Conservation (phyloP, 2,329 filamentous ascomycete species). For the Atkinsonella texensis region DNA sequence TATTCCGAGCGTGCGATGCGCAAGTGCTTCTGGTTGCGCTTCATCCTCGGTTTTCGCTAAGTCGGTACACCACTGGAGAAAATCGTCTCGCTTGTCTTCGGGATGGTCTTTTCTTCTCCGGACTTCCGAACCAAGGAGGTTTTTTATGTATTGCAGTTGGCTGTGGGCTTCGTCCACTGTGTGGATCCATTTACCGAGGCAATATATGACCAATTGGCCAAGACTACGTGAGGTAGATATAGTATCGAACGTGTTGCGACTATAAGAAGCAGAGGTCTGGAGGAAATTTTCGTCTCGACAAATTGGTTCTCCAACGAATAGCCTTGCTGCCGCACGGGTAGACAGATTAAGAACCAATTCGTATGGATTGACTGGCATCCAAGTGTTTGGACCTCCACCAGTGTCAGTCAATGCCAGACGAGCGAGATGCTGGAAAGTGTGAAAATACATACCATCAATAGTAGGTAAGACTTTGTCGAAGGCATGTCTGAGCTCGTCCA, state of each 20-base stretch:
- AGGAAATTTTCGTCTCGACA: constrained; percentile 9
- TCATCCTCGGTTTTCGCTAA: constrained; percentile 8
- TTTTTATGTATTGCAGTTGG: constrained; percentile 8
- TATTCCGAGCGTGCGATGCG: constrained; percentile 9
- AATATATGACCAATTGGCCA: constrained; percentile 1
- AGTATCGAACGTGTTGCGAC: constrained; percentile 8
- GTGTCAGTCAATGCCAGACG: background rate
- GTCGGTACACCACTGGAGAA: constrained; percentile 10
- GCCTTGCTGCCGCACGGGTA: constrained; percentile 8
- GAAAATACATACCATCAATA: background rate
- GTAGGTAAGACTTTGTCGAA: constrained; percentile 6
- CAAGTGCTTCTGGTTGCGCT: constrained; percentile 5
- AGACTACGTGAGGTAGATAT: constrained; percentile 8
- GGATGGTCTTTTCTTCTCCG: constrained; percentile 1
- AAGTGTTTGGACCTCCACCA: background rate
- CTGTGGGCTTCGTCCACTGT: constrained; percentile 5
- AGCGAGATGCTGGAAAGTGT: background rate
- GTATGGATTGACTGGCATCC: constrained; percentile 6
- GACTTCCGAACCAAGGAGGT: constrained; percentile 7
- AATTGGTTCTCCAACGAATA: constrained; percentile 9
- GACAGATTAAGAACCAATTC: constrained; percentile 8
- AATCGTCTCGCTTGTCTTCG: constrained; percentile 8
- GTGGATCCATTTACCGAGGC: constrained; percentile 3
- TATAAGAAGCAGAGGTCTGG: constrained; percentile 8
- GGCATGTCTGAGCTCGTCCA: constrained; percentile 8